Percentiles rank a stretch among this genome's conserved stretches.
Evolutionary conservation across 345 rosid species (phyloP).

Genomic region (Sonneratia alba): DNA sequence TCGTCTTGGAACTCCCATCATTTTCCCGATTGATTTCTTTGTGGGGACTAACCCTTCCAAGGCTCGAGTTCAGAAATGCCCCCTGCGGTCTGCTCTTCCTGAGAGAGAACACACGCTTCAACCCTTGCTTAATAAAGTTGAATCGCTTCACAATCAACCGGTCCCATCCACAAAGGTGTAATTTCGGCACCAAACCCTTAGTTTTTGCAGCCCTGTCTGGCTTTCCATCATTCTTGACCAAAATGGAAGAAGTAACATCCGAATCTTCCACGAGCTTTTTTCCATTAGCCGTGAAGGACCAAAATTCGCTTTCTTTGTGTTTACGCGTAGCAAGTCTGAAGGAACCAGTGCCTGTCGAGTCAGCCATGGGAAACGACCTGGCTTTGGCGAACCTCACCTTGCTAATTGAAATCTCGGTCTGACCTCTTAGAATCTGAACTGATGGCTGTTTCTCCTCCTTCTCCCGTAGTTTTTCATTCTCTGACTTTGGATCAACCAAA

Average conservation of each 20-base stretch:
- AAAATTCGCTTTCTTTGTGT: constrained; percentile 2
- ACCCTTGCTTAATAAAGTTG: constrained; percentile 2
- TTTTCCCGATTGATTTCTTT: not conserved
- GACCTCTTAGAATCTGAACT: not conserved
- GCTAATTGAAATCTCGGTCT: not conserved
- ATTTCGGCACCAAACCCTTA: not conserved
- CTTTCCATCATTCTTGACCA: not conserved
- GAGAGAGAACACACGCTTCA: not conserved
- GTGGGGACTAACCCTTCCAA: not conserved
- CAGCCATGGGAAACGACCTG: not conserved
- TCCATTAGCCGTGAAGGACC: not conserved
- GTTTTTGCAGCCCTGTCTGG: not conserved
- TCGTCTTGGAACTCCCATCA: not conserved
- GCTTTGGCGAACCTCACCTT: not conserved
- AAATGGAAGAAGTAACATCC: not conserved
- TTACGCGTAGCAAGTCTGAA: not conserved
- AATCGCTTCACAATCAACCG: not conserved
- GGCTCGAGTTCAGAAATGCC: not conserved
- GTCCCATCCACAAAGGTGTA: constrained; percentile 2
- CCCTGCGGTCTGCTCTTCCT: not conserved
- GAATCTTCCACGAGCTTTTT: not conserved
- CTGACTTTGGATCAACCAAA: not conserved
- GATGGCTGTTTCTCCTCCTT: not conserved
- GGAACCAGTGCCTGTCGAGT: not conserved
- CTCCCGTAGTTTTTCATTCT: not conserved